Percentiles rank a stretch among this genome's conserved stretches.
Conservation (phyloP, 139 green algal genomes). For the Chlamydomonas schloesseri region DNA sequence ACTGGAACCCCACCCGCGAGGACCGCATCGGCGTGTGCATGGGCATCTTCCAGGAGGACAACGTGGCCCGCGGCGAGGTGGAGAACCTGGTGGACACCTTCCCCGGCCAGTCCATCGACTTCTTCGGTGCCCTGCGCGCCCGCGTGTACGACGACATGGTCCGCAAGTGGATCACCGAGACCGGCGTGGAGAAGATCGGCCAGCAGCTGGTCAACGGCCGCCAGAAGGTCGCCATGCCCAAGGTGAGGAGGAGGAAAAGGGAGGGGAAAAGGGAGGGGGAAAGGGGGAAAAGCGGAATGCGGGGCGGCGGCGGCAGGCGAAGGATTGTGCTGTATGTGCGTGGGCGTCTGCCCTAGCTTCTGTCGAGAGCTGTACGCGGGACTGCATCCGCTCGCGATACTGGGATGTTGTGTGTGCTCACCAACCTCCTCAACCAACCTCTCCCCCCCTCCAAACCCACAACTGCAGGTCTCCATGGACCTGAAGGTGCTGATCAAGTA, state of each 20-base stretch:
- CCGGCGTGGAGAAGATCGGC: constrained; percentile 92
- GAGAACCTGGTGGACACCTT: constrained; percentile 96
- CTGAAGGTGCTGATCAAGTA: constrained; percentile 90
- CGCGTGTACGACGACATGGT: constrained; percentile 96
- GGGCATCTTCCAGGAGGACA: constrained; percentile 95
- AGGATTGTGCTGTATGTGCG: too few species aligned
- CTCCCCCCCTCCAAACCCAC: too few species aligned
- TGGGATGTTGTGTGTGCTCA: too few species aligned
- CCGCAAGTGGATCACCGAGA: constrained; percentile 82
- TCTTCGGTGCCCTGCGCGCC: constrained; percentile 97
- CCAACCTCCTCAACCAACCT: too few species aligned
- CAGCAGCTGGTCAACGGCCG: constrained; percentile 92
- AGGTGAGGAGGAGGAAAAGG: constrained; percentile 55
- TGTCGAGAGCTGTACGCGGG: too few species aligned
- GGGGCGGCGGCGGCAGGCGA: too few species aligned
- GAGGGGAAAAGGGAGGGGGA: too few species aligned
- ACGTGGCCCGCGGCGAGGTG: constrained; percentile 65
- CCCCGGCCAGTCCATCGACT: constrained; percentile 99
- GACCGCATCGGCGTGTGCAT: constrained; percentile 97
- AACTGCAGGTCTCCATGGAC: constrained; percentile 84
- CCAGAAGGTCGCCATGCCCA: constrained; percentile 87
- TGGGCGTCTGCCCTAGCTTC: too few species aligned
- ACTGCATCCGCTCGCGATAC: too few species aligned
- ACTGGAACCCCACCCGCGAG: constrained; percentile 97
- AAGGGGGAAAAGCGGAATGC: too few species aligned